phyloP scores from a whole-genome alignment of 2,329 filamentous ascomycete genomes.

The Plectosphaerella cucumerina region DNA sequence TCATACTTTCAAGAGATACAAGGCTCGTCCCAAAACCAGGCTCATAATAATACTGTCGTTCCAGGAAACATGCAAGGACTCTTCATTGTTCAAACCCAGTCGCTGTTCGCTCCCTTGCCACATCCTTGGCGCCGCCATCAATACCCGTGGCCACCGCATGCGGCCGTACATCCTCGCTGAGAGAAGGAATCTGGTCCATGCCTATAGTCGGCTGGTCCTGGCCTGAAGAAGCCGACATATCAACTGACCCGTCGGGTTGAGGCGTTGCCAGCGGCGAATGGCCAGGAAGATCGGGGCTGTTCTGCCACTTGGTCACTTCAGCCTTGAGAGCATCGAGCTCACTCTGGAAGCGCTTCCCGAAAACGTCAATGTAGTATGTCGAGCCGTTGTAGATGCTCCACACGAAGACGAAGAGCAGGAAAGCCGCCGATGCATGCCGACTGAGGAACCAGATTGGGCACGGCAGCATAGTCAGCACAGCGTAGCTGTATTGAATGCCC shows the following conservation, averaged over 20 bases:
- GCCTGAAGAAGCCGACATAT: slow-evolving; percentile 5
- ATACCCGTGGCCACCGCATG: slow-evolving; percentile 32
- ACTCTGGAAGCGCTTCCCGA: slow-evolving; percentile 94
- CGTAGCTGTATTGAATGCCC: slow-evolving; percentile 91
- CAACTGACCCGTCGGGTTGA: slow-evolving; percentile 14
- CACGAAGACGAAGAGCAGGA: slow-evolving; percentile 77
- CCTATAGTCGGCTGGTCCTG: slow-evolving; percentile 9
- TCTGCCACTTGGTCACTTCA: slow-evolving; percentile 88
- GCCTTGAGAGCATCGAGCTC: slow-evolving; percentile 85
- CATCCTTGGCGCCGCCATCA: slow-evolving; percentile 40
- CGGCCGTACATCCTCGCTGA: slow-evolving; percentile 40
- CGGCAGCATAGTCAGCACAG: slow-evolving; percentile 87
- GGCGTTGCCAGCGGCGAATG: slow-evolving; percentile 34
- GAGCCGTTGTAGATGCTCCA: slow-evolving; percentile 98
- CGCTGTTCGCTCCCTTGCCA: slow-evolving; percentile 42
- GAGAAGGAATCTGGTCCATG: slow-evolving; percentile 54
- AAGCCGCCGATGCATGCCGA: slow-evolving; percentile 70
- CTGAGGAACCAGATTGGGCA: slow-evolving; percentile 95
- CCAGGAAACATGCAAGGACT: too few species aligned
- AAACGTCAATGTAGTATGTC: slow-evolving; percentile 97
- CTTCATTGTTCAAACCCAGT: too few species aligned
- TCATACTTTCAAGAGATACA: too few species aligned
- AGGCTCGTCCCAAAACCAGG: too few species aligned
- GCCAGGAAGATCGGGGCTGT: slow-evolving; percentile 44
- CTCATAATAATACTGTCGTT: too few species aligned